These are phyloP conservation scores for Adansonia rubrostipa DNA, from an alignment of 441 rosid genomes.

Conservation along the genomic window DNA sequence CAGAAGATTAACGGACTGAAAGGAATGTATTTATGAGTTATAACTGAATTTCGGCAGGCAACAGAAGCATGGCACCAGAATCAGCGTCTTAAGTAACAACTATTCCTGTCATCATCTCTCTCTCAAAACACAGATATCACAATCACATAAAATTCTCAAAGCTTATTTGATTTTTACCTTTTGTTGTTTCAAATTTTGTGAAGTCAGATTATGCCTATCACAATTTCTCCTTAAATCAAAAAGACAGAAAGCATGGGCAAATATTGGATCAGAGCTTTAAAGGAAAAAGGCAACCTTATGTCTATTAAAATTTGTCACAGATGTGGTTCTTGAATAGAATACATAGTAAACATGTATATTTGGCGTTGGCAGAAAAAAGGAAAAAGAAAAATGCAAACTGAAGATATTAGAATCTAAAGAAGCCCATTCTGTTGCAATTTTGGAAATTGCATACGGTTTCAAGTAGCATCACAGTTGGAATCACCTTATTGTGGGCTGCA, in stretches of 20 bases:
- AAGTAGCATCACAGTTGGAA: constrained; percentile 10
- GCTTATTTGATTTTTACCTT: background rate
- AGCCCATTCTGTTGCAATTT: constrained; percentile 6
- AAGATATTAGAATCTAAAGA: constrained; percentile 5
- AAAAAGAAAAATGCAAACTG: background rate
- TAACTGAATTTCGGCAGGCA: background rate
- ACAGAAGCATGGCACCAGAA: constrained; percentile 10
- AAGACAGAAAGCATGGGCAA: background rate
- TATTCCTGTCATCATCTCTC: background rate
- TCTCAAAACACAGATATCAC: background rate
- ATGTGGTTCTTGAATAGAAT: background rate
- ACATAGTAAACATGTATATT: background rate
- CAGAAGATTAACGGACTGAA: background rate
- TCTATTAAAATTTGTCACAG: constrained; percentile 1
- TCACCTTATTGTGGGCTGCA: constrained; percentile 98
- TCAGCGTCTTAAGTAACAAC: constrained; percentile 14
- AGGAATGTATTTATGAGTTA: background rate
- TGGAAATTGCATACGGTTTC: background rate
- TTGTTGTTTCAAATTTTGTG: background rate
- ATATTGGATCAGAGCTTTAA: background rate
- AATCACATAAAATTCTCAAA: constrained; percentile 13
- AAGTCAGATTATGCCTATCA: background rate
- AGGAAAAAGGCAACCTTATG: background rate
- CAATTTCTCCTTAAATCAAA: background rate
- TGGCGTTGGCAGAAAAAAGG: background rate